Evolutionary conservation across 2,329 filamentous ascomycete genomes (phyloP).

Genomic region (Pseudophaeomoniella oleicola): DNA sequence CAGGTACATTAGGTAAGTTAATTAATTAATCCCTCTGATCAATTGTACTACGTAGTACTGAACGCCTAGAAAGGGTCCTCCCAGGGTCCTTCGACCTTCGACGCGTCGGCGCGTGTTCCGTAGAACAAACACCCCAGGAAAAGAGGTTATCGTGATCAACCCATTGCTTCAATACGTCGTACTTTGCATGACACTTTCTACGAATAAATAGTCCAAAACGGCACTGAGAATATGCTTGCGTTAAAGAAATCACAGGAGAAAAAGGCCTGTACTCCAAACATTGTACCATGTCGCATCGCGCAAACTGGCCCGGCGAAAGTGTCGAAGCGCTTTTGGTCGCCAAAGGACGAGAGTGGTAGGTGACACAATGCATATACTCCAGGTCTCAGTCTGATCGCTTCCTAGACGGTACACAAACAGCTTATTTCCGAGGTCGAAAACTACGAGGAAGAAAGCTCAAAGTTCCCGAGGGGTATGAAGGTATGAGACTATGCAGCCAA

Average conservation of each 20-base stretch:
- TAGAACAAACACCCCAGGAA: too few relatives aligned
- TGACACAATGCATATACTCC: not conserved
- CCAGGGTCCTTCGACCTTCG: too few relatives aligned
- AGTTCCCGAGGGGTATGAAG: slow-evolving; percentile 57
- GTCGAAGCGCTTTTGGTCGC: slow-evolving; percentile 55
- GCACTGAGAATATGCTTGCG: slow-evolving; percentile 21
- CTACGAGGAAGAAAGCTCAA: slow-evolving; percentile 52
- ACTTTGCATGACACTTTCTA: too few relatives aligned
- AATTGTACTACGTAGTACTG: too few relatives aligned
- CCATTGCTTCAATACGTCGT: too few relatives aligned
- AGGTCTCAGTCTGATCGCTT: not conserved
- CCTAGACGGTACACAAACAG: slow-evolving; percentile 38
- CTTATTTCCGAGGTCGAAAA: slow-evolving; percentile 69
- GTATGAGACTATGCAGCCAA: slow-evolving; percentile 14
- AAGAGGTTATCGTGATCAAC: too few relatives aligned
- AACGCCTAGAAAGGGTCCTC: too few relatives aligned
- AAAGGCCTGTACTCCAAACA: slow-evolving; percentile 43
- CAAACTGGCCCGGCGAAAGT: slow-evolving; percentile 59
- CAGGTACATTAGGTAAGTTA: too few relatives aligned
- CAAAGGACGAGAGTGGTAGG: slow-evolving; percentile 33
- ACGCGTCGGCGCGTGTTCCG: too few relatives aligned
- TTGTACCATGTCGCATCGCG: slow-evolving; percentile 68
- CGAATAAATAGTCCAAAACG: too few relatives aligned
- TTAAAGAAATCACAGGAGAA: slow-evolving; percentile 17
- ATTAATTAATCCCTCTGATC: too few relatives aligned